Evolutionary conservation across 257 asterid genomes (phyloP), one percentile per base, ranked within the genome.

Genomic region (Paraleonurus japonicus): DNA sequence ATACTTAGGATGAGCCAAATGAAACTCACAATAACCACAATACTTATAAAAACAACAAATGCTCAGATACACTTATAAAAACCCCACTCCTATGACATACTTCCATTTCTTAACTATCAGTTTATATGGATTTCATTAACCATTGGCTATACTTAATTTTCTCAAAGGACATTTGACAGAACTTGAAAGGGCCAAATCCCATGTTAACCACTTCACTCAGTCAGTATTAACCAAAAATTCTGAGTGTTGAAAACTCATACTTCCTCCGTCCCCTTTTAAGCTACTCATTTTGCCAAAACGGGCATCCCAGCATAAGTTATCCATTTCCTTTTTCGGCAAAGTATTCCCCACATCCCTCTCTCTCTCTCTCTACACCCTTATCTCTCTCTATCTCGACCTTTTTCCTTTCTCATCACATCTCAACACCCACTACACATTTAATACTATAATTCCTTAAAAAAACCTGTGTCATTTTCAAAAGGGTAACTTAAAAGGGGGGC

Each of bases 101-200:
- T 13, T 28, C 71, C 32, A 20, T 22, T 57, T 61, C 30, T 20
- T 37, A 41, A 28, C 59, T 41, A 61, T 17, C 43, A 50, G 28
- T 7, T 48, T 32, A 6, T 33, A 41, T 9, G 20, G 9, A 67
- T 33, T 65, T 30, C 70, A 6, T 27, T 37, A 39, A 17, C 54
- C n/a, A 37, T 6, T 30, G 32, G 37, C 17, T 12, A n/a, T n/a
- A 57, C 47, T 43, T 28, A 24, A 54, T 32, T 71, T 55, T 64
- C 50, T 23, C 7, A 24, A 7, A 70, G 55, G 55, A 65, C 17
- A 7, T 48, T 9, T 33, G 4, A 30, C 43, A 22, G 22, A 8
- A 60, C 27, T 57, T 71, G n/a, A 58, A 61, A 76, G 37, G 22
- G 51, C 53, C n/a, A 19, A 28, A 37, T 60, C 23, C 67, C 51